Conservation (phyloP, 1,139 yeast genomes). For the Pichia sp. region DNA sequence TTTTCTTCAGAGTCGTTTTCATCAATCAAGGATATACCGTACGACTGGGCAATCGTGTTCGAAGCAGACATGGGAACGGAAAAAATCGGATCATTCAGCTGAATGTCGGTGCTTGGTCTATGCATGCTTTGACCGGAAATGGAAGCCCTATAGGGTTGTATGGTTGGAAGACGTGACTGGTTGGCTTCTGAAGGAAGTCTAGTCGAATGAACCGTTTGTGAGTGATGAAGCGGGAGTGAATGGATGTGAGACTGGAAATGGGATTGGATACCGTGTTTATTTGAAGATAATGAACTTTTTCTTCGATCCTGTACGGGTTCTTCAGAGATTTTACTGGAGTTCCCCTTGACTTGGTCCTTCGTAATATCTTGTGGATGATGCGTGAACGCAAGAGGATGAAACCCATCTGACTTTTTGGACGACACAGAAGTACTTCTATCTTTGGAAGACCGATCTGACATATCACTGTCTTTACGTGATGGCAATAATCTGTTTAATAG, state of each 20-base stretch:
- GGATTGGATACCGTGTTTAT: neutral
- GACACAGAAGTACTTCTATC: conserved; percentile 5
- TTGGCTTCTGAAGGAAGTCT: neutral
- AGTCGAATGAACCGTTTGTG: neutral
- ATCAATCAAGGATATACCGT: conserved; percentile 19
- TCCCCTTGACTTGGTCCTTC: neutral
- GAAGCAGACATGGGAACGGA: conserved; percentile 12
- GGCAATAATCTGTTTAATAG: conserved; percentile 20
- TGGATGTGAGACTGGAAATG: neutral
- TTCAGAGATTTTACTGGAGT: neutral
- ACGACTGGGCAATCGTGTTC: conserved; percentile 14
- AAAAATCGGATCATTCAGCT: neutral
- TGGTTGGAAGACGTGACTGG: neutral
- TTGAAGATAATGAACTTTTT: neutral
- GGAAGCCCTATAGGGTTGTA: neutral
- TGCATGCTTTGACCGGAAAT: neutral
- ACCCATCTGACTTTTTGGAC: conserved; percentile 11
- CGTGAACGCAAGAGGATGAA: too few relatives aligned
- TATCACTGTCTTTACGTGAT: conserved; percentile 21
- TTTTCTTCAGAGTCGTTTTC: conserved; percentile 13
- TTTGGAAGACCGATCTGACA: conserved; percentile 2
- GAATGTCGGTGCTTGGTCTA: too few relatives aligned
- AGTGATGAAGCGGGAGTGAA: neutral
- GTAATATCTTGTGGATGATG: too few relatives aligned
- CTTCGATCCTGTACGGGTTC: neutral